Evolutionary conservation across 2,329 filamentous ascomycete species (phyloP).

Genomic region (Acrodontium crateriforme): DNA sequence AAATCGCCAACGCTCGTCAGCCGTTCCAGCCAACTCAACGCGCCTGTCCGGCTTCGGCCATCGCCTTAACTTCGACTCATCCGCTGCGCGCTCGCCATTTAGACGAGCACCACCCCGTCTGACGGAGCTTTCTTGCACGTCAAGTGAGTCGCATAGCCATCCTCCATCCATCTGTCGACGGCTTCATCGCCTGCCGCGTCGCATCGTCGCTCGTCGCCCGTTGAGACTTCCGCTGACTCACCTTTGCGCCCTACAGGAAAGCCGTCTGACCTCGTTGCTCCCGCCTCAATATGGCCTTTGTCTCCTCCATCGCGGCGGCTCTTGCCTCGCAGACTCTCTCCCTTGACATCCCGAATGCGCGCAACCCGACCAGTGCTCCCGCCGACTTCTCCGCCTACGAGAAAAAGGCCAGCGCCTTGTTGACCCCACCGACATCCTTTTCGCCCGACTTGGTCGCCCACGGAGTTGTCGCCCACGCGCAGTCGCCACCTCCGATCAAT

Average conservation of each 20-base stretch:
- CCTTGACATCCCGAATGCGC: slow-evolving; percentile 16
- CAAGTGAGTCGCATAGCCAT: slow-evolving; percentile 21
- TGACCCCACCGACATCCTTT: slow-evolving; percentile 89
- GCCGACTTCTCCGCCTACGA: slow-evolving; percentile 16
- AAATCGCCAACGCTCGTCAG: too few species aligned
- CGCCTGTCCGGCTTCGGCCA: too few species aligned
- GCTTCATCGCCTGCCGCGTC: neutral
- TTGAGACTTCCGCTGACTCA: slow-evolving; percentile 14
- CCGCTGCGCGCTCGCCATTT: too few species aligned
- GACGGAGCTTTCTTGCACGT: slow-evolving; percentile 21
- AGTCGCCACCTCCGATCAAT: slow-evolving; percentile 32
- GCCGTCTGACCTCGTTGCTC: slow-evolving; percentile 14
- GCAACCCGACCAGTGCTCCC: slow-evolving; percentile 10
- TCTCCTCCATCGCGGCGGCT: slow-evolving; percentile 20
- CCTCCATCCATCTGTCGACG: slow-evolving; percentile 1
- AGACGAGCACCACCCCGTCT: too few species aligned
- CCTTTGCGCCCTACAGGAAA: slow-evolving; percentile 17
- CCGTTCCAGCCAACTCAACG: too few species aligned
- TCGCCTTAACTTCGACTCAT: too few species aligned
- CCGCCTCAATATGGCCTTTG: slow-evolving; percentile 17
- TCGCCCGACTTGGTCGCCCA: slow-evolving; percentile 77
- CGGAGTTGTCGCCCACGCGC: slow-evolving; percentile 48
- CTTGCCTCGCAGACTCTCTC: slow-evolving; percentile 18
- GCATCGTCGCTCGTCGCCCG: slow-evolving; percentile 5
- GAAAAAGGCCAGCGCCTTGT: slow-evolving; percentile 41